A percentile compares a stretch with the other conserved stretches of the same genome.
Conservation (phyloP, 2,329 filamentous ascomycete genomes). For the Aphanoascus verrucosus region DNA sequence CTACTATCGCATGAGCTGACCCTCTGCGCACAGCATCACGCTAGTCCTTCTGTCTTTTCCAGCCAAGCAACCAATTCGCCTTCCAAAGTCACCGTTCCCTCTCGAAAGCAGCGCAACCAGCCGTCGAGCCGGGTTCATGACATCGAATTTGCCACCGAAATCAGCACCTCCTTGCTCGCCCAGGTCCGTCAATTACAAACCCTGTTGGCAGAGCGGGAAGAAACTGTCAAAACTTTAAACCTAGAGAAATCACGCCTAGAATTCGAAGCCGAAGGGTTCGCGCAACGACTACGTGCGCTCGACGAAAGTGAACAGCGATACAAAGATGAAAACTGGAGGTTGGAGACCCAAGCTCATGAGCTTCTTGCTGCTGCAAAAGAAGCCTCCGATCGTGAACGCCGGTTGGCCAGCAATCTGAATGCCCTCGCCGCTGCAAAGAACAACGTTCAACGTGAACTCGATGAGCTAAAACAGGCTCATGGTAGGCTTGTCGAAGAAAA, state of each 20-base stretch:
- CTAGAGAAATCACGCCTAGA: constrained; percentile 70
- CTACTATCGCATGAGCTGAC: background rate
- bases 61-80: constrained; percentile 76
- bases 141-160: constrained; percentile 96
- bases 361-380: constrained; percentile 63
- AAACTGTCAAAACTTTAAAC: constrained; percentile 64
- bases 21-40: constrained; percentile 42
- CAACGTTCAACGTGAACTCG: constrained; percentile 69
- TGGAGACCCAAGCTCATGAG: constrained; percentile 87
- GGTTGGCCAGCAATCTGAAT: constrained; percentile 62
- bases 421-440: constrained; percentile 63
- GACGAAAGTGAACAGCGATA: constrained; percentile 93
- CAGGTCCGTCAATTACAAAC: constrained; percentile 86
- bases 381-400: constrained; percentile 69
- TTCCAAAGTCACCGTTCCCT: constrained; percentile 77
- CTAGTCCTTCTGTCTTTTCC: constrained; percentile 68
- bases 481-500: constrained; percentile 75
- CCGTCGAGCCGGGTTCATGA: constrained; percentile 81
- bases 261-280: constrained; percentile 65
- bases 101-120: constrained; percentile 81
- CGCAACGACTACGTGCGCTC: constrained; percentile 67
- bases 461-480: constrained; percentile 74
- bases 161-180: constrained; percentile 86
- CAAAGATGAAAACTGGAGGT: constrained; percentile 97
- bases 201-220: constrained; percentile 76